These are phyloP conservation scores for Fusarium sp. DNA, from an alignment of 2,329 filamentous ascomycete genomes.

Conservation along the genomic window DNA sequence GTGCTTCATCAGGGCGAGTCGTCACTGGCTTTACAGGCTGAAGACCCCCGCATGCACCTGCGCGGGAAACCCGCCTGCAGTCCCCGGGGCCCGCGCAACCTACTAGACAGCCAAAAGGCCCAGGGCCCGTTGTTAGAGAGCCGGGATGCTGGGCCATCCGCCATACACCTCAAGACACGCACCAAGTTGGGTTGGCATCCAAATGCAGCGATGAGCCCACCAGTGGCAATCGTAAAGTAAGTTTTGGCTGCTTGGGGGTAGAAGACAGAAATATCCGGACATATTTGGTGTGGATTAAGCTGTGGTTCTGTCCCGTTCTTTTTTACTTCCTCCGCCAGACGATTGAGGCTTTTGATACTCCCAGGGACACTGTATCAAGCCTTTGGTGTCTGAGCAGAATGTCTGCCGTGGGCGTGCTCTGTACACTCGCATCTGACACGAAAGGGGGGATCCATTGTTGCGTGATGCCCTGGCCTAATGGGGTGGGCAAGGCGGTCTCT, in stretches of 20 bases:
- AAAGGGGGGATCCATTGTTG: slow-evolving; percentile 34
- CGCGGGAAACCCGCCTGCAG: slow-evolving; percentile 48
- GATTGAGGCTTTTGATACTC: not conserved
- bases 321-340: not conserved
- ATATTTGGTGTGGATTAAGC: not conserved
- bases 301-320: not conserved
- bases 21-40: slow-evolving; percentile 43
- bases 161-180: slow-evolving; percentile 51
- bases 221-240: slow-evolving; percentile 43
- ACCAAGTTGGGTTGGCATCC: slow-evolving; percentile 48
- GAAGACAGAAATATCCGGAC: not conserved
- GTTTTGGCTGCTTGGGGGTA: not conserved
- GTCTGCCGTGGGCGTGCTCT: too few species aligned
- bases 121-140: slow-evolving; percentile 29
- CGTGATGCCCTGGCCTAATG: slow-evolving; percentile 19
- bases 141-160: slow-evolving; percentile 48
- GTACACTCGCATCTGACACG: slow-evolving; percentile 3
- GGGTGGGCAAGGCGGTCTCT: slow-evolving; percentile 18
- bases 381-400: not conserved
- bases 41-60: slow-evolving; percentile 44
- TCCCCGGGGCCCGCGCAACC: slow-evolving; percentile 41
- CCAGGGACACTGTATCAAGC: not conserved
- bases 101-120: slow-evolving; percentile 33
- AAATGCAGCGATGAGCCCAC: slow-evolving; percentile 51
- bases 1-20: slow-evolving; percentile 39